A percentile compares a stretch with the other conserved stretches of the same genome.
Conservation (phyloP, 2,329 filamentous ascomycete species). For the Claviceps fusiformis region DNA sequence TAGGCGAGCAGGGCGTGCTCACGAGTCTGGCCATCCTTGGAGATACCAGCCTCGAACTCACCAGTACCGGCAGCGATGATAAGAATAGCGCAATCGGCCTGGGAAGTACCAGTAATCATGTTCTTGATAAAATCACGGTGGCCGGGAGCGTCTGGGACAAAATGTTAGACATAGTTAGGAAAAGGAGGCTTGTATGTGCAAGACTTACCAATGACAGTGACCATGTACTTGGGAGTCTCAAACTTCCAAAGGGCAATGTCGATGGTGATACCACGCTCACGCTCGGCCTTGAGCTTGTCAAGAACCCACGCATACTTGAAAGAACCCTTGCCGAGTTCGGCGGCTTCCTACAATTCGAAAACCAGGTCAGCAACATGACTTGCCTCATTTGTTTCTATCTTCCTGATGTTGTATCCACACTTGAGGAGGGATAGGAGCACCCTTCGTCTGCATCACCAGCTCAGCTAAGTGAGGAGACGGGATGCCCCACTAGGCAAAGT, state of each 20-base stretch:
- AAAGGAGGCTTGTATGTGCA: too few species aligned
- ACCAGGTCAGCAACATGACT: neutral
- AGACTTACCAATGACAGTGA: conserved; percentile 83
- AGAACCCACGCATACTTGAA: conserved; percentile 99
- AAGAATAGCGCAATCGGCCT: conserved; percentile 99
- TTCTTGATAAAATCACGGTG: conserved; percentile 99
- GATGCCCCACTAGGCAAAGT: too few species aligned
- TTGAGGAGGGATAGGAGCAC: too few species aligned
- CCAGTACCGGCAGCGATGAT: conserved; percentile 99
- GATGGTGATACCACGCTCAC: conserved; percentile 99
- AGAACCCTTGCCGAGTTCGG: conserved; percentile 98
- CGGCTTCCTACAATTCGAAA: conserved; percentile 62
- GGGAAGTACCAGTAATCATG: conserved; percentile 99
- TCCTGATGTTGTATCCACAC: neutral
- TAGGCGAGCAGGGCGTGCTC: conserved; percentile 99
- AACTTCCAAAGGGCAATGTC: conserved; percentile 99
- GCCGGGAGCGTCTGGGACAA: conserved; percentile 68
- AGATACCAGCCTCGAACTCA: conserved; percentile 99
- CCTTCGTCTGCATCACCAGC: too few species aligned
- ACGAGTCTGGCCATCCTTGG: conserved; percentile 99
- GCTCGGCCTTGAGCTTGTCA: conserved; percentile 98
- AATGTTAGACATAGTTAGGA: too few species aligned
- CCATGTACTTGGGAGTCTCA: conserved; percentile 95
- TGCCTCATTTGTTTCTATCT: too few species aligned
- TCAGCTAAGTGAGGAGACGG: too few species aligned